These are phyloP conservation scores for Mycena rosella DNA, from an alignment of 768 basidiomycete species.

Conservation along the genomic window DNA sequence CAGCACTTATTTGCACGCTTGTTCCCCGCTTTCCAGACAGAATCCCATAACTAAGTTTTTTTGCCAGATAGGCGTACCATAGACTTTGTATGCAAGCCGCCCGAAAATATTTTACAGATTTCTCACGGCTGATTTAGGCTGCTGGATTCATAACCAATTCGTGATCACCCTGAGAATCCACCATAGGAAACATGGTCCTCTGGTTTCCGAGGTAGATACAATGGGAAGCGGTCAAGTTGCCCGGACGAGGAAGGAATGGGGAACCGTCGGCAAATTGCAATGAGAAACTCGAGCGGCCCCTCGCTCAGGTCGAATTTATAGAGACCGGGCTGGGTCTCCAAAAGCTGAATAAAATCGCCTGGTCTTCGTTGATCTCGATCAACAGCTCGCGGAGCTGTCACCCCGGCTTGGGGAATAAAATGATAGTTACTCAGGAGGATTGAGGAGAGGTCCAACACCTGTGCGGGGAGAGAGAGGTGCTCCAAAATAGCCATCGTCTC, in stretches of 20 bases:
- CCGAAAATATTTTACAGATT: too few relatives aligned
- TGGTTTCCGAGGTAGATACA: not conserved
- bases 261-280: slow-evolving; percentile 5
- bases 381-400: not conserved
- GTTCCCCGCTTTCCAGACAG: too few relatives aligned
- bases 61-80: too few relatives aligned
- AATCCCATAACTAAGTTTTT: too few relatives aligned
- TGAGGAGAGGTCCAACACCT: not conserved
- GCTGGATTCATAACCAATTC: too few relatives aligned
- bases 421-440: too few relatives aligned
- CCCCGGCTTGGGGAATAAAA: not conserved
- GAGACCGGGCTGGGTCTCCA: slow-evolving; percentile 3
- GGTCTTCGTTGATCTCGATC: not conserved
- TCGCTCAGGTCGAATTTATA: not conserved
- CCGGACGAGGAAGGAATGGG: not conserved
- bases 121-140: too few relatives aligned
- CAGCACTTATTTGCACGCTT: too few relatives aligned
- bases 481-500: not conserved
- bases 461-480: not conserved
- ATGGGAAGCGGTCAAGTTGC: not conserved
- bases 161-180: too few relatives aligned
- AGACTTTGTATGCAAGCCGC: too few relatives aligned
- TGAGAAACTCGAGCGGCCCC: not conserved
- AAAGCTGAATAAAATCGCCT: not conserved
- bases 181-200: slow-evolving; percentile 1